Base-by-base conservation (phyloP, 495 filamentous ascomycete species). In the Xylaria flabelliformis region DNA sequence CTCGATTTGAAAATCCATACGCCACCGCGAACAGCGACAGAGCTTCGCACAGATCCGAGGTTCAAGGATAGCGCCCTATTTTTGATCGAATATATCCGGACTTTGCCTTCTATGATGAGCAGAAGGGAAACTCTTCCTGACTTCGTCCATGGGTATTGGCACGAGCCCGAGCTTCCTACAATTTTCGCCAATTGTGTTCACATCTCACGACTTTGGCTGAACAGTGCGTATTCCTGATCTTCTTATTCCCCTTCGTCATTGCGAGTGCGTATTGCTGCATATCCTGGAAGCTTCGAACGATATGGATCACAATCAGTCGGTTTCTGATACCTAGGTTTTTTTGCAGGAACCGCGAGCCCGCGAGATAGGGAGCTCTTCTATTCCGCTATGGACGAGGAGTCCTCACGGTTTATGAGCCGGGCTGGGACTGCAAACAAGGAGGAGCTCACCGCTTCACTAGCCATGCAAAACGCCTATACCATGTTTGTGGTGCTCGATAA, bases 81-180 rank as follows among this genome's bases (percentile, higher is more conserved):
- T 50, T 58, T 78, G 39, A 19, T 76, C 1, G 76, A 78, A 44
- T 55, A 68, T 4, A 42, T 76, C 42, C 61, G 76, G 48, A 67
- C 51, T 13, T 56, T 78, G 19, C 74, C 76, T 29, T 51, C 71
- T 19, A 73, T 56, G 56, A 73, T 78, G 72, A 64, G 65, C 12
- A 67, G 50, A 36, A 70, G 74, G 53, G 74, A 76, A 56, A 73
- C 64, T 4, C 74, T 76, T 19, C 74, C 74, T 8, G 68, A 63
- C 51, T 76, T 72, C 24, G 58, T 44, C 26, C 76, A 78, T 10
- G 76, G 76, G 12, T 61, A 73, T 17, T 78, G 76, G 76, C 71
- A 70, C 50, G 55, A 70, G 24, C 51, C 76, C n/a, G 66, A 73
- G 48, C 68, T 73, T 29, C 73, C 74, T 21, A 59, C 13, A 3